Conservation (phyloP, 1,284 basidiomycete genomes). For the Wolfiporia cocos region DNA sequence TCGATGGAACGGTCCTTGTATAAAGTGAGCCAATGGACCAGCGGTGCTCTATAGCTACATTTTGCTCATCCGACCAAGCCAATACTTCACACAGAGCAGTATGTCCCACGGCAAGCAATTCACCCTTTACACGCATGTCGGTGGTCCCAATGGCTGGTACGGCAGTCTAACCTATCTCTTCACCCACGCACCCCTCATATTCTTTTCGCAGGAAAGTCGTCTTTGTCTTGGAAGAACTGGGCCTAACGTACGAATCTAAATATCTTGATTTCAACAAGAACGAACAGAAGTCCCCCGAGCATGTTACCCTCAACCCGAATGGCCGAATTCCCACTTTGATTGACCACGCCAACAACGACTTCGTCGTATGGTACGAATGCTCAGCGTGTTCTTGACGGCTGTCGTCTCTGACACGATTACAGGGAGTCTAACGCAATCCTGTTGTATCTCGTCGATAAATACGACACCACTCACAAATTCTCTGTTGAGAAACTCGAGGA, state of each 20-base stretch:
- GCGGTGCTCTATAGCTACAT: too few species aligned
- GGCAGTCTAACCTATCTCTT: background rate
- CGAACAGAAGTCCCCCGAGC: slow-evolving; percentile 21
- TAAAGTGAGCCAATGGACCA: too few species aligned
- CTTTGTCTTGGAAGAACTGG: slow-evolving; percentile 22
- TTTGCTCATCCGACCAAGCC: too few species aligned
- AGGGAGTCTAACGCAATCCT: slow-evolving; percentile 32
- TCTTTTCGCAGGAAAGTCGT: slow-evolving; percentile 16
- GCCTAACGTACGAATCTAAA: slow-evolving; percentile 21
- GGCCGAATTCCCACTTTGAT: slow-evolving; percentile 26
- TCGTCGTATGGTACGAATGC: slow-evolving; percentile 11
- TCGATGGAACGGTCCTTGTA: too few species aligned
- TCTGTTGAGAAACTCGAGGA: slow-evolving; percentile 18
- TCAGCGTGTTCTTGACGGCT: too few species aligned
- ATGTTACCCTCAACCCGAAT: slow-evolving; percentile 21
- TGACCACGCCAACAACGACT: slow-evolving; percentile 27
- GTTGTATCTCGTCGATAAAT: slow-evolving; percentile 27
- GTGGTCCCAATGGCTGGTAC: slow-evolving; percentile 12
- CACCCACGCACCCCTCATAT: too few species aligned
- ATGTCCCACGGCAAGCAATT: slow-evolving; percentile 14
- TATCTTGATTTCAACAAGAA: slow-evolving; percentile 19
- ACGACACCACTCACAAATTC: slow-evolving; percentile 28
- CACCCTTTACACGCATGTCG: slow-evolving; percentile 18
- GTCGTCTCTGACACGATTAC: background rate
- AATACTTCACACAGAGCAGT: too few species aligned